Base-by-base conservation (phyloP, 371 early-diverging fungal species). In the Blyttiomyces sp. region DNA sequence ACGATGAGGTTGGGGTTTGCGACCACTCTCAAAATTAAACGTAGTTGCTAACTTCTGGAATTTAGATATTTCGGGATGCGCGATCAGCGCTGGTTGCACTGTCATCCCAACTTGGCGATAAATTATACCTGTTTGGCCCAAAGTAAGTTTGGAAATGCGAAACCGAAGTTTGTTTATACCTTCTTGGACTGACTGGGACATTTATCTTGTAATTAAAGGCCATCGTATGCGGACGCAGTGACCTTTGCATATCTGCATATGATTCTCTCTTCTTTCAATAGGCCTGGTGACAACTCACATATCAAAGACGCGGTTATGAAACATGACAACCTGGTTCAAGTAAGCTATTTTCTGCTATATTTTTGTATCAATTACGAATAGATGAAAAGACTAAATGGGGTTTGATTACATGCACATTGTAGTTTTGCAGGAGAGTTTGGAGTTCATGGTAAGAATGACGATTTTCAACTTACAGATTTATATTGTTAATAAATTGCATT, bases 21-120 rank as follows among this genome's bases (percentile, higher is more conserved):
- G 39, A 11, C 24, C 13, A 7, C n/a, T 39, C 30, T 49, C 36
- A n/a, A n/a, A 34, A 17, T 24, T 2, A 32, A 11, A 13, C 35
- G 28, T 11, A 52, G 27, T 21, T 24, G 42, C 53, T 6, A 28
- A 46, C 19, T 49, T 57, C n/a, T 45, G 16, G 17, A 6, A 21
- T 46, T 27, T 61, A 85, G 84, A 80, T 86, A 36, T 82, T 82
- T 57, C 68, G 72, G 56, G 83, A 82, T 49, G 87, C 85, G 4
- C 72, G 71, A 28, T 57, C 76, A 4, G 72, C 83, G 24, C 69
- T 86, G n/a, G 71, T 77, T 49, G 80, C 84, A 17, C 69, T 84
- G 17, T 83, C 85, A 1, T 65, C 73, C 0, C 77, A 77, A 57
- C 61, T 86, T 24, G 84, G 80, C 11, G 65, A 79, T 33, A 45